phyloP scores from a whole-genome alignment of 768 basidiomycete species.

The Amyloporia xantha region DNA sequence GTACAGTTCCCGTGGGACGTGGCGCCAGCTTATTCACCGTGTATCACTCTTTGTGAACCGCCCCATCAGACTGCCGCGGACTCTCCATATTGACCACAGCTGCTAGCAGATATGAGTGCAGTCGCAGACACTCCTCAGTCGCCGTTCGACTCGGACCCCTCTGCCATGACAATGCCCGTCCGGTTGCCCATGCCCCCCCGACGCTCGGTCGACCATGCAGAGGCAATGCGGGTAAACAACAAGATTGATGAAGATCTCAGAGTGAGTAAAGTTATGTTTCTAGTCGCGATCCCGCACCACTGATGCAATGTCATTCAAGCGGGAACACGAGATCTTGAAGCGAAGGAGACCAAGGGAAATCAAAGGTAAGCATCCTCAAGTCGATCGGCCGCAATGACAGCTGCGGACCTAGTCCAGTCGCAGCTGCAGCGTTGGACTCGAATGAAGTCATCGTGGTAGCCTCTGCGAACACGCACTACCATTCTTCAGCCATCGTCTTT shows the following conservation, averaged over 20 bases:
- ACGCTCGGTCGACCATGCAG: slow-evolving; percentile 13
- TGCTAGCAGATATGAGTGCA: slow-evolving; percentile 2
- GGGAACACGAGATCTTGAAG: slow-evolving; percentile 20
- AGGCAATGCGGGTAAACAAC: slow-evolving; percentile 17
- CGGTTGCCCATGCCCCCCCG: slow-evolving; percentile 3
- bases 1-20: slow-evolving; percentile 1
- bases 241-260: slow-evolving; percentile 19
- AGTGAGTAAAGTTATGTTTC: slow-evolving; percentile 4
- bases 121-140: not conserved
- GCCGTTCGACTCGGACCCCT: not conserved
- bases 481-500: not conserved
- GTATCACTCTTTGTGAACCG: not conserved
- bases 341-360: slow-evolving; percentile 15
- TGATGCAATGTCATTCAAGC: slow-evolving; percentile 11
- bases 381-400: too few species aligned
- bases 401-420: too few species aligned
- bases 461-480: too few species aligned
- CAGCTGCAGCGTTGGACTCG: not conserved
- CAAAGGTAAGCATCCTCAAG: slow-evolving; percentile 22
- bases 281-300: not conserved
- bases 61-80: not conserved
- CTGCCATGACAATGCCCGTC: slow-evolving; percentile 2
- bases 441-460: not conserved
- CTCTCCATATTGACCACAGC: not conserved
- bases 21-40: slow-evolving; percentile 9